Evolutionary conservation across 176 grass and related monocot species (phyloP).

Genomic region (Zoysia japonica): DNA sequence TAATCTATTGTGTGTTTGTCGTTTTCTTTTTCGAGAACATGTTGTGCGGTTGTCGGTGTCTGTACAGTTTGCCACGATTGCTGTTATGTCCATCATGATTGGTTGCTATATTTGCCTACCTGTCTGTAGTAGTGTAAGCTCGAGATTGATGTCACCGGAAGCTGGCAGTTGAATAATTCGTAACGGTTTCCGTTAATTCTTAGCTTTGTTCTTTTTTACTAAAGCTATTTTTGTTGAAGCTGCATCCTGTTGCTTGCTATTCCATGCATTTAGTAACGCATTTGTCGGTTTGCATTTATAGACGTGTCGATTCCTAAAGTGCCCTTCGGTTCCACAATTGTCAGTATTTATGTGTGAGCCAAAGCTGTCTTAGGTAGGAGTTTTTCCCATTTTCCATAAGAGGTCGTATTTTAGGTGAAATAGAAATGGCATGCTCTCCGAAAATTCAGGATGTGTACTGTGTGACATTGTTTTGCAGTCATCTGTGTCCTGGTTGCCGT

Average conservation of each 20-base stretch:
- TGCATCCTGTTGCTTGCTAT: neutral
- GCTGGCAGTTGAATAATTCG: neutral
- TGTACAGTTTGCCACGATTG: neutral
- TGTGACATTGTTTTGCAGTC: neutral
- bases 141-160: neutral
- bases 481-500: neutral
- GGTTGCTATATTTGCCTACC: neutral
- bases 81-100: neutral
- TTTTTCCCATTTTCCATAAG: neutral
- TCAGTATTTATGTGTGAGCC: conserved; percentile 6
- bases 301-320: neutral
- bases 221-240: neutral
- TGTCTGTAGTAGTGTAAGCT: conserved; percentile 8
- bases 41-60: neutral
- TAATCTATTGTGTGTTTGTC: neutral
- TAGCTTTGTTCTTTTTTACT: neutral
- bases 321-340: neutral
- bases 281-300: neutral
- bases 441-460: neutral
- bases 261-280: neutral
- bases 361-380: neutral
- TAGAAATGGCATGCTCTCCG: neutral
- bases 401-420: neutral
- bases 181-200: neutral
- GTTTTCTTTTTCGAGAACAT: too few relatives aligned